phyloP scores from a whole-genome alignment of 176 grass and related monocot genomes.

The Triticum aestivum region DNA sequence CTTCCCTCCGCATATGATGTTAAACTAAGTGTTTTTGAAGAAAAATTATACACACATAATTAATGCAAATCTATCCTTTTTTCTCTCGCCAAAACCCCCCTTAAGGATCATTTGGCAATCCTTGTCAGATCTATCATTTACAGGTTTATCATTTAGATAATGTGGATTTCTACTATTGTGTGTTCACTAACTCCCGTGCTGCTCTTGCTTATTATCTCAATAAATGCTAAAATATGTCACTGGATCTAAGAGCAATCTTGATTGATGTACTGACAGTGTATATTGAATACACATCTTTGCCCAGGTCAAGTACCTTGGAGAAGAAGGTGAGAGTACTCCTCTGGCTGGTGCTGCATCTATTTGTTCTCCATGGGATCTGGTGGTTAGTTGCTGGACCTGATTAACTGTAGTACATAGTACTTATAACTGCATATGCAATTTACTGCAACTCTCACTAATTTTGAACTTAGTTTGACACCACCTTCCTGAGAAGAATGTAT shows the following conservation, averaged over 20 bases:
- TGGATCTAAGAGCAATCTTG: conserved; percentile 13
- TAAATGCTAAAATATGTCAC: neutral
- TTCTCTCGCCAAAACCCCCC: neutral
- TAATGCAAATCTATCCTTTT: conserved; percentile 8
- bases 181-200: neutral
- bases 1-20: neutral
- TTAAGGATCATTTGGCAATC: neutral
- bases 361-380: conserved; percentile 96
- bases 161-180: neutral
- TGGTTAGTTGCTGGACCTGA: conserved; percentile 61
- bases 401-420: conserved; percentile 22
- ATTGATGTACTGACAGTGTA: conserved; percentile 20
- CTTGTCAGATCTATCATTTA: neutral
- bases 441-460: conserved; percentile 33
- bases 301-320: conserved; percentile 99
- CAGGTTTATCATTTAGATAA: neutral
- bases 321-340: conserved; percentile 92
- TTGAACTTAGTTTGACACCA: neutral
- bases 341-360: conserved; percentile 82
- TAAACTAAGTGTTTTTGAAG: conserved; percentile 2
- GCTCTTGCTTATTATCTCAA: neutral
- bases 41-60: neutral
- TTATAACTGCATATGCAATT: neutral
- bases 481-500: neutral
- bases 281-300: conserved; percentile 40